Base-by-base conservation (phyloP, 2,329 filamentous ascomycete species). In the Geosmithia morbida region DNA sequence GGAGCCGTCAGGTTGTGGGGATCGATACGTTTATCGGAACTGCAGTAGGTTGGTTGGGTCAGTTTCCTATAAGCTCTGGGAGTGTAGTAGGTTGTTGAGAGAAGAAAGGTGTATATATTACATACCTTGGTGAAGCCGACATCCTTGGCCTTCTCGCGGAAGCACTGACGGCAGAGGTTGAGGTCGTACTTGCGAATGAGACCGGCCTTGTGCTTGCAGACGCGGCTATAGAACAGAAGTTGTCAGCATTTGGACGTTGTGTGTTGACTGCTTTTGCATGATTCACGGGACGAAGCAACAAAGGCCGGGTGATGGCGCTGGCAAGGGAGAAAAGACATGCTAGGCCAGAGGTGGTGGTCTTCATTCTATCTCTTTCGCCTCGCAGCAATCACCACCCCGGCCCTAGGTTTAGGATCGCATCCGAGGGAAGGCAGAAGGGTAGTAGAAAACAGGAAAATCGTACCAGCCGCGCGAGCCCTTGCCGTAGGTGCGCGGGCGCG, bases 161-260 rank as follows among this genome's bases (percentile, higher is more conserved):
- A 85, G 76, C 81, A 85, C 68, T 85, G 81, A 77, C 81, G 79
- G 79, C 81, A 85, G 66, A 85, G 79, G 73, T 94, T 87, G 62
- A 96, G 80, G 67, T 92, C 90, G 77, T 98, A 98, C 79, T 98
- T 98, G 79, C 92, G 89, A 82, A 98, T 95, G 61, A 98, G 83
- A 94, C 92, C 92, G 66, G 92, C 90, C 67, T 80, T 83, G 85
- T 98, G 90, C 67, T 88, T 87, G 87, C 76, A 80, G 65, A 79
- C 74, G 55, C 76, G 76, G 76, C 76, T 79, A 57, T 56, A 57
- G 22, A 43, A 54, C 40, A 52, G 48, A 49, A 52, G 53, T 33
- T 45, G 16, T 17, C 16, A 42, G 17, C 41, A 22, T 37, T 11
- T 37, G 33, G 10, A 37, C 14, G 3, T 11, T 37, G 33, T 37